phyloP scores from a whole-genome alignment of 2,329 filamentous ascomycete species.

The Penicillium sp. region DNA sequence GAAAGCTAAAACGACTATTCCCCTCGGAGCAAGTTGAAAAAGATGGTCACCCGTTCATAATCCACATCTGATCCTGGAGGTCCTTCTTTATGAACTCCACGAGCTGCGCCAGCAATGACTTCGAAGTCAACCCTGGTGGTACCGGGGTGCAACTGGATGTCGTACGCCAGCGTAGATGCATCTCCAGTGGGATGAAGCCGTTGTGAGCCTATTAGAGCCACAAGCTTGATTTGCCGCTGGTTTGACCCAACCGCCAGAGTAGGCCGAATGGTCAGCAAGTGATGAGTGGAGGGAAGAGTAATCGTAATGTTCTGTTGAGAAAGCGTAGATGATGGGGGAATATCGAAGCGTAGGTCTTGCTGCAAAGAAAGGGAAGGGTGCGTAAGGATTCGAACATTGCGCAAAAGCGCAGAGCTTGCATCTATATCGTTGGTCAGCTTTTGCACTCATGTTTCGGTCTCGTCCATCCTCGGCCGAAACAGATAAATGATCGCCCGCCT shows the following conservation, averaged over 20 bases:
- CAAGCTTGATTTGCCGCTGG: constrained; percentile 68
- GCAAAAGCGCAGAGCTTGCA: constrained; percentile 59
- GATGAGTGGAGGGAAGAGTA: constrained; percentile 61
- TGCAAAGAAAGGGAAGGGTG: constrained; percentile 61
- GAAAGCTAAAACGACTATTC: constrained; percentile 27
- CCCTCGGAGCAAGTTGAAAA: constrained; percentile 60
- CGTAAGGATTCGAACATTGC: constrained; percentile 59
- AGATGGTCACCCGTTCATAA: constrained; percentile 67
- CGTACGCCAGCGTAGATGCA: constrained; percentile 63
- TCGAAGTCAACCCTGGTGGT: constrained; percentile 75
- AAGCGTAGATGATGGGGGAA: constrained; percentile 60
- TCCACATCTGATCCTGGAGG: constrained; percentile 60
- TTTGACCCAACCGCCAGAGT: constrained; percentile 58
- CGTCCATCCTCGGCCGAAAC: not conserved
- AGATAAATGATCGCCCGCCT: constrained; percentile 22
- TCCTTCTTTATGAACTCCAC: constrained; percentile 49
- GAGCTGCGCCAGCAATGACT: constrained; percentile 64
- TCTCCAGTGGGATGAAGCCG: constrained; percentile 49
- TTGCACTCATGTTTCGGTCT: not conserved
- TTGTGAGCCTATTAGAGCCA: constrained; percentile 63
- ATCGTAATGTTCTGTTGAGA: constrained; percentile 68
- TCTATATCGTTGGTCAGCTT: constrained; percentile 33
- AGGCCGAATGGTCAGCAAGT: constrained; percentile 65
- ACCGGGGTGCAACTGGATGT: constrained; percentile 63
- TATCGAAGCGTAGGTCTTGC: constrained; percentile 56